Evolutionary conservation across 495 filamentous ascomycete genomes (phyloP), one percentile per base, ranked within the genome.

Genomic region (Lasiosphaeriaceae sp.): DNA sequence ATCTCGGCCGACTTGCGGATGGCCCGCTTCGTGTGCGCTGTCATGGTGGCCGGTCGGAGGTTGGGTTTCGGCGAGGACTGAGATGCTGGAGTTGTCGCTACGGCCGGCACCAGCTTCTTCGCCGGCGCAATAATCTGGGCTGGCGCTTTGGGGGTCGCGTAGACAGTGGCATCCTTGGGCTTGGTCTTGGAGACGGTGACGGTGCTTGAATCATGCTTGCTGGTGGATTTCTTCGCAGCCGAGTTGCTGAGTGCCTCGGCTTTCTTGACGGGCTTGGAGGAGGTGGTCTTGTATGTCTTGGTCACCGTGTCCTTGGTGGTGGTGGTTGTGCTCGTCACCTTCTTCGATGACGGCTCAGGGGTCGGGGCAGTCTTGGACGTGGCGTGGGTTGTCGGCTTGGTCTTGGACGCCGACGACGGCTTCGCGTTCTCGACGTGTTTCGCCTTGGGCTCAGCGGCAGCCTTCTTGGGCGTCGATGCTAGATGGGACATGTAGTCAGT

Each of bases 11-110:
- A 62, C 24, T 62, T 62, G 19, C 60, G 49, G 19, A 66, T 26
- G n/a, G 63, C 63, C 2, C 56, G 53, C 46, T 59, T 55, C 37
- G 52, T 60, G 46, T 66, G 63, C n/a, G 63, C 60, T 1, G 63
- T 63, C 19, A 47, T 29, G 37, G 54, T 57, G 11, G 51, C 49
- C 0, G 63, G 63, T n/a, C 60, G 52, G 50, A 60, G 24, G 50
- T 65, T 57, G 24, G 59, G 55, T 16, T 43, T 43, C 0, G 39
- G 39, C 1, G 59, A 17, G 8, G 12, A 50, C 7, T 39, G 23
- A 11, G 23, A 35, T 14, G 62, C 59, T 12, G 63, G 56, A 0
- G 53, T 17, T 21, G 35, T 19, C 8, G 43, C 29, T 2, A 20
- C 31, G 8, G 59, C 62, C 2, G 56, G 55, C 0, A 55, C 31